phyloP scores from a whole-genome alignment of 805 yeast genomes.

The Candida insectorum region DNA sequence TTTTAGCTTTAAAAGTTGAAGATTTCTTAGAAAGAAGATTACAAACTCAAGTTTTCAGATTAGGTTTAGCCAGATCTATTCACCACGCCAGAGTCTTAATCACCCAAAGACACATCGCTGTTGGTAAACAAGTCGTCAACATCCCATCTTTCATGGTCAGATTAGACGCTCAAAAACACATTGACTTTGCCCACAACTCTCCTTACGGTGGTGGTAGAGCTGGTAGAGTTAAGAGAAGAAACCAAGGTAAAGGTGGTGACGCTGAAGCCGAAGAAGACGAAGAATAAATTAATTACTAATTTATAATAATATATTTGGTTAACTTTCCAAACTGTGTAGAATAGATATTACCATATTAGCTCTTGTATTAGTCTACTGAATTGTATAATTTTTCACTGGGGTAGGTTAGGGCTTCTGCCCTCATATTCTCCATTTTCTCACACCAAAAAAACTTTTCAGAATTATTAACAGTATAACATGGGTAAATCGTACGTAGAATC shows the following conservation, averaged over 20 bases:
- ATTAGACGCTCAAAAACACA: slow-evolving; percentile 99
- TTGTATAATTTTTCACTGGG: no score
- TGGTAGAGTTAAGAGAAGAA: slow-evolving; percentile 98
- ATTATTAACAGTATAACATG: no score
- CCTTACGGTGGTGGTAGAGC: slow-evolving; percentile 99
- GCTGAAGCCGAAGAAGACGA: slow-evolving; percentile 78
- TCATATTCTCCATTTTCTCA: neutral
- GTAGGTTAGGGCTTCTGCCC: slow-evolving; percentile 7
- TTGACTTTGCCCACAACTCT: slow-evolving; percentile 97
- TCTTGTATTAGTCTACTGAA: no score
- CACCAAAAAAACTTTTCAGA: slow-evolving; percentile 11
- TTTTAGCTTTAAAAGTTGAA: slow-evolving; percentile 95
- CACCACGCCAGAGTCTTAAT: slow-evolving; percentile 99
- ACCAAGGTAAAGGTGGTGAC: slow-evolving; percentile 64
- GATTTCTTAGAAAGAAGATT: slow-evolving; percentile 99
- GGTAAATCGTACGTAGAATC: slow-evolving; percentile 34
- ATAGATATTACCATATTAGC: no score
- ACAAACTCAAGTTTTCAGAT: slow-evolving; percentile 99
- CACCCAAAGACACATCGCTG: slow-evolving; percentile 98
- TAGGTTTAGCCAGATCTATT: slow-evolving; percentile 98
- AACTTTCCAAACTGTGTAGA: slow-evolving; percentile 12
- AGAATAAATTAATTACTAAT: slow-evolving; percentile 50
- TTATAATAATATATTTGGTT: slow-evolving; percentile 11
- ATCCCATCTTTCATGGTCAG: slow-evolving; percentile 99
- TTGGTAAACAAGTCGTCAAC: slow-evolving; percentile 98